phyloP scores from a whole-genome alignment of 2,329 filamentous ascomycete species.

The Exophiala bonariae region DNA sequence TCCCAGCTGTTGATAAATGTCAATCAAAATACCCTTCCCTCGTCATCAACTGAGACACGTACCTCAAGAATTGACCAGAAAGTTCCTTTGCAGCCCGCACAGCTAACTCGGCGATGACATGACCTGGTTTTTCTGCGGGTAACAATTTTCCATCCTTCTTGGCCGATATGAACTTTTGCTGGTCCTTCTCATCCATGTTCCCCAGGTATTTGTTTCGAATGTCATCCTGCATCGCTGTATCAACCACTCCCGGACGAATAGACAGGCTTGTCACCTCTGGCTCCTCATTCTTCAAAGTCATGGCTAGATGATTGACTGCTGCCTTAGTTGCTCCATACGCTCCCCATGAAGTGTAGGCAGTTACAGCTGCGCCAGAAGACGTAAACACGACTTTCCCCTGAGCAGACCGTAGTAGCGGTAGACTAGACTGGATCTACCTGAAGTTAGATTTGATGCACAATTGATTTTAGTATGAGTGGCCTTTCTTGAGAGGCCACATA shows the following conservation, averaged over 20 bases:
- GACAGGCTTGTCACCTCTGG: conserved; percentile 71
- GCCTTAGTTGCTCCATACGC: conserved; percentile 83
- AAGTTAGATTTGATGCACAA: background rate
- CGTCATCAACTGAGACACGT: background rate
- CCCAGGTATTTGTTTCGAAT: conserved; percentile 71
- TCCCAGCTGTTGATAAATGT: conserved; percentile 25
- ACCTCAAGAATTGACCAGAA: conserved; percentile 69
- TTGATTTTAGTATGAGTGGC: too few relatives aligned
- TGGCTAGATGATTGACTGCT: conserved; percentile 74
- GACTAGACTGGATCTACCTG: conserved; percentile 65
- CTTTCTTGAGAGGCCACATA: too few relatives aligned
- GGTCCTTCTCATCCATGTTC: conserved; percentile 59
- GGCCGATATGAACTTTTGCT: conserved; percentile 65
- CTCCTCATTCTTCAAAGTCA: conserved; percentile 75
- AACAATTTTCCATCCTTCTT: conserved; percentile 72
- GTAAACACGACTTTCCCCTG: conserved; percentile 74
- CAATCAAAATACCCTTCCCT: background rate
- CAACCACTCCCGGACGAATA: conserved; percentile 76
- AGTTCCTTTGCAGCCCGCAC: conserved; percentile 64
- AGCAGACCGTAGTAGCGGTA: conserved; percentile 67
- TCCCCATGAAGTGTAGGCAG: conserved; percentile 71
- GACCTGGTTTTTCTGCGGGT: conserved; percentile 78
- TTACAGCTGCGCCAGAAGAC: conserved; percentile 73
- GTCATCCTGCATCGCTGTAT: conserved; percentile 87
- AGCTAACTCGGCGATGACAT: conserved; percentile 80